phyloP scores from a whole-genome alignment of 176 grass and related monocot species.

The Paspalum notatum region DNA sequence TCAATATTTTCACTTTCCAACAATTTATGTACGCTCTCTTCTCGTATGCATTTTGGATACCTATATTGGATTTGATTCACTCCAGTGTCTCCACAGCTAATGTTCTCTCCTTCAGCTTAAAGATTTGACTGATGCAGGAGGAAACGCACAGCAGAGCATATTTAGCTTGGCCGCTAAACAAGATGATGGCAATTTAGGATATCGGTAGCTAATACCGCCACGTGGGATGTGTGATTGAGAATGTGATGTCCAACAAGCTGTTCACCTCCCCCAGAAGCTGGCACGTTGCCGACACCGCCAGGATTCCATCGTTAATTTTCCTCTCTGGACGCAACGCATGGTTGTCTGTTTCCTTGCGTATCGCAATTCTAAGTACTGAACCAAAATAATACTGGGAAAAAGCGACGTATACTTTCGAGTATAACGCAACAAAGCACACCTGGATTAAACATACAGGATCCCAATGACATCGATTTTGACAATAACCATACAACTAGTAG shows the following conservation, averaged over 20 bases:
- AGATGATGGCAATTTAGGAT: background rate
- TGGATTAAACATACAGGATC: background rate
- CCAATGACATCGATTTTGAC: background rate
- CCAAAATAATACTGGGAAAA: background rate
- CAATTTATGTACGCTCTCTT: too few relatives aligned
- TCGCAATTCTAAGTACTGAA: background rate
- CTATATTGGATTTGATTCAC: too few relatives aligned
- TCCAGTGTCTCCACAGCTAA: background rate
- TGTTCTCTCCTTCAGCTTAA: background rate
- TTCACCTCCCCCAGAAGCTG: constrained; percentile 2
- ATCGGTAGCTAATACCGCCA: background rate
- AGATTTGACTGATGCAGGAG: background rate
- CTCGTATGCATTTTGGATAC: too few relatives aligned
- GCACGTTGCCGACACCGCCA: background rate
- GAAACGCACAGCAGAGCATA: background rate
- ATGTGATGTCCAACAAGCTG: background rate
- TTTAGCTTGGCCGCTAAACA: background rate
- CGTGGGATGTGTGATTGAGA: background rate
- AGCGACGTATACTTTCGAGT: background rate
- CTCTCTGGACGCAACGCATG: too few relatives aligned
- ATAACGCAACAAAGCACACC: background rate
- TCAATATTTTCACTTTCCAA: too few relatives aligned
- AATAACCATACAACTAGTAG: background rate
- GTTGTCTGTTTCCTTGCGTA: background rate
- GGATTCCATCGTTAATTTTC: background rate